Conservation (phyloP, 345 rosid species). For the Salix viminalis region DNA sequence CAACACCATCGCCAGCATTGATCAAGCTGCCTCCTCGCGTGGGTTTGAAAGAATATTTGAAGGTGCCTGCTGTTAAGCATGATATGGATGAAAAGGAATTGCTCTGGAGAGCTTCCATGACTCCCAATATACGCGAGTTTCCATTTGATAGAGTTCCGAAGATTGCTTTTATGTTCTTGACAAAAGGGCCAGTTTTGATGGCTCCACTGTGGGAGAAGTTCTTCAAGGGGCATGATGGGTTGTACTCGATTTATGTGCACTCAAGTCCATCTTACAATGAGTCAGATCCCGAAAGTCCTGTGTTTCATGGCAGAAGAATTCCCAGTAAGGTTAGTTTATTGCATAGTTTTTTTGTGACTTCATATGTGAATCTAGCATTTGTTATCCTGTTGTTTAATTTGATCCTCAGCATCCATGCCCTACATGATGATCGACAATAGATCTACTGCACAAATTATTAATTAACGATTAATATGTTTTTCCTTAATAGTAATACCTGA, state of each 20-base stretch:
- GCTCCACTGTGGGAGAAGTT: slow-evolving; percentile 76
- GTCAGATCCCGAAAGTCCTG: slow-evolving; percentile 35
- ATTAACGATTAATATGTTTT: not conserved
- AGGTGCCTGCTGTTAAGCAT: slow-evolving; percentile 35
- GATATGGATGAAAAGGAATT: slow-evolving; percentile 64
- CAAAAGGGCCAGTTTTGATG: slow-evolving; percentile 52
- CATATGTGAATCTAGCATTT: not conserved
- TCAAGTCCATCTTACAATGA: slow-evolving; percentile 54
- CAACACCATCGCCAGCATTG: not conserved
- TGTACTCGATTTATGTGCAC: slow-evolving; percentile 68
- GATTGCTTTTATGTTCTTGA: slow-evolving; percentile 79
- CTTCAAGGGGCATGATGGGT: slow-evolving; percentile 54
- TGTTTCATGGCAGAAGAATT: slow-evolving; percentile 58
- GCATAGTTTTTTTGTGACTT: not conserved
- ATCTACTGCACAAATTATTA: not conserved
- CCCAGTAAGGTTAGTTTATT: slow-evolving; percentile 58
- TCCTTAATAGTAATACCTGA: not conserved
- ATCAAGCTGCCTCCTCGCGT: not conserved
- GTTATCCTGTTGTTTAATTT: not conserved
- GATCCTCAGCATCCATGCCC: not conserved
- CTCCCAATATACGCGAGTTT: slow-evolving; percentile 26
- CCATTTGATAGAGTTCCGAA: slow-evolving; percentile 46
- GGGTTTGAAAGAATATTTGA: slow-evolving; percentile 36
- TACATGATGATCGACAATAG: not conserved
- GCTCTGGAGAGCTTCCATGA: slow-evolving; percentile 43